Percentiles rank a stretch among this genome's conserved stretches.
Conservation (phyloP, 75 land plant species). For the Isoetes taiwanensis region DNA sequence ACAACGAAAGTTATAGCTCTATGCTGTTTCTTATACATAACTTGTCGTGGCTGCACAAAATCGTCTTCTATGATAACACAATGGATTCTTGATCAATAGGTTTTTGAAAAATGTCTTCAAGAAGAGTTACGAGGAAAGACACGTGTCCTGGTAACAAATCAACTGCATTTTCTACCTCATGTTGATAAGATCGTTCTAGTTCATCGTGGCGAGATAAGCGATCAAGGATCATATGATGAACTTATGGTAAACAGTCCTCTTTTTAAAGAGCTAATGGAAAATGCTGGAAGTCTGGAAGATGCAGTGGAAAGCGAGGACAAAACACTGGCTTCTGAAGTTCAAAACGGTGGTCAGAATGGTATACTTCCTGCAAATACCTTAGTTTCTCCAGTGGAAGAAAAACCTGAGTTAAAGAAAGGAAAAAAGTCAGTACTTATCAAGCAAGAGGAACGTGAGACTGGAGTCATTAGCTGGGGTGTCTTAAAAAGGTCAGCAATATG, state of each 20-base stretch:
- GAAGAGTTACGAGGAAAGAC: conserved; percentile 70
- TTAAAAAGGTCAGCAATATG: conserved; percentile 42
- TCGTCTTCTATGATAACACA: too few species aligned
- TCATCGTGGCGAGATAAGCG: conserved; percentile 73
- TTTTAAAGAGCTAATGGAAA: conserved; percentile 90
- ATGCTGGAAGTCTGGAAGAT: conserved; percentile 97
- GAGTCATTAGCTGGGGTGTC: conserved; percentile 72
- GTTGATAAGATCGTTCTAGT: conserved; percentile 82
- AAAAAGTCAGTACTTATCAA: conserved; percentile 75
- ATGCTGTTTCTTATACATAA: too few species aligned
- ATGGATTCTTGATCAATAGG: too few species aligned
- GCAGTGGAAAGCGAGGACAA: too few species aligned
- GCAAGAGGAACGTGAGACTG: conserved; percentile 90
- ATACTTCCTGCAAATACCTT: too few species aligned
- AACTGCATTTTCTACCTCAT: conserved; percentile 87
- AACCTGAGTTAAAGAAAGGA: conserved; percentile 39
- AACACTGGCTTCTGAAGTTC: conserved; percentile 10
- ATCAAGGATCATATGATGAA: conserved; percentile 87
- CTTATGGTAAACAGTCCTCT: conserved; percentile 47
- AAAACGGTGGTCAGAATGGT: too few species aligned
- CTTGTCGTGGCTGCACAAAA: too few species aligned
- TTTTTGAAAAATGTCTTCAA: conserved; percentile 80
- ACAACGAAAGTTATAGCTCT: too few species aligned
- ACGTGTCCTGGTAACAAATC: conserved; percentile 86
- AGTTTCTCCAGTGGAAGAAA: too few species aligned